Percentiles rank a stretch among this genome's conserved stretches.
Evolutionary conservation across 352 stramenopile species (phyloP).

Genomic region (Globisporangium solare): DNA sequence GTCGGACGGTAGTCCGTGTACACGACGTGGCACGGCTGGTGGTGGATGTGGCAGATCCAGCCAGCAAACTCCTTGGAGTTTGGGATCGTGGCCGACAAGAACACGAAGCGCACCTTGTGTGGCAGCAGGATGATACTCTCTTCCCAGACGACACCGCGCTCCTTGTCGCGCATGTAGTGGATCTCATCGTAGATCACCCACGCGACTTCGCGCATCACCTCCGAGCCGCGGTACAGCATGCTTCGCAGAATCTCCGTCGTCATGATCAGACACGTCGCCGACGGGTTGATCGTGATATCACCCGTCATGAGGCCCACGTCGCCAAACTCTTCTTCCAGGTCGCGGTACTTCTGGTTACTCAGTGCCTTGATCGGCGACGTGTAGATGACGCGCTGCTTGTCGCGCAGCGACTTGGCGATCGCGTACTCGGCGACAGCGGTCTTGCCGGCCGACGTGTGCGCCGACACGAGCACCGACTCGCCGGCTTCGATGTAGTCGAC

Average conservation of each 20-base stretch:
- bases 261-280: constrained; percentile 97
- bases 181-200: constrained; percentile 99
- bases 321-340: constrained; percentile 92
- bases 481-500: constrained; percentile 95
- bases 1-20: constrained; percentile 99
- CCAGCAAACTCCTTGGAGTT: constrained; percentile 96
- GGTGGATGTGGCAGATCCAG: constrained; percentile 99
- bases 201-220: constrained; percentile 98
- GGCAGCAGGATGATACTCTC: constrained; percentile 99
- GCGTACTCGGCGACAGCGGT: constrained; percentile 98
- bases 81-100: constrained; percentile 98
- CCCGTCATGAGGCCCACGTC: constrained; percentile 99
- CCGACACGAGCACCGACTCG: constrained; percentile 98
- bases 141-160: constrained; percentile 98
- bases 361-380: constrained; percentile 99
- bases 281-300: constrained; percentile 99
- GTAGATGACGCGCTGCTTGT: constrained; percentile 96
- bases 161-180: constrained; percentile 99
- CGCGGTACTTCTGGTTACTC: constrained; percentile 99
- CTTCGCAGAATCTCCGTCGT: constrained; percentile 96
- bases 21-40: constrained; percentile 99
- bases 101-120: constrained; percentile 98
- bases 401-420: constrained; percentile 95
- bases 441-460: constrained; percentile 98
- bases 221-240: constrained; percentile 98